Conservation (phyloP, 192 early-diverging fungal genomes). For the Mortierella hygrophila region DNA sequence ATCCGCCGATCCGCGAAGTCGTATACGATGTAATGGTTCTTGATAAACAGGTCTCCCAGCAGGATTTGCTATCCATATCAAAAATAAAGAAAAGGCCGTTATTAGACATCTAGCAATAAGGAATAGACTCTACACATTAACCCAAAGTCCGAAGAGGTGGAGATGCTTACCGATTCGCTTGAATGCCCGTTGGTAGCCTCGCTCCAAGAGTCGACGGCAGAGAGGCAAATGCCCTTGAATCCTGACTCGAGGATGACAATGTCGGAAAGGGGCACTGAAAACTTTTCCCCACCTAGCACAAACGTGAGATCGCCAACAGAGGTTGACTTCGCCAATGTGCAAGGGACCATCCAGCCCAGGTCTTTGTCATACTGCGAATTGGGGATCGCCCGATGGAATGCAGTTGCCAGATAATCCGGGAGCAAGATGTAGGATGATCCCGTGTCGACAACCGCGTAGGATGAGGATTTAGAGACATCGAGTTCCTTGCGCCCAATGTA, state of each 20-base stretch:
- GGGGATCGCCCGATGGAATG: conserved; percentile 44
- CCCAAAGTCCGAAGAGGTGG: conserved; percentile 51
- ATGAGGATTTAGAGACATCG: conserved; percentile 31
- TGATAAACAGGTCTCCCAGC: conserved; percentile 52
- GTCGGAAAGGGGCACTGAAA: conserved; percentile 41
- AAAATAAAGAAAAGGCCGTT: not conserved
- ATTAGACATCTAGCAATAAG: not conserved
- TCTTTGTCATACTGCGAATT: conserved; percentile 34
- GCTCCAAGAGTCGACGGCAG: conserved; percentile 46
- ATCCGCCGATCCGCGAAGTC: conserved; percentile 29
- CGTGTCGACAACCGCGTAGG: conserved; percentile 69
- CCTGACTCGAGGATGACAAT: conserved; percentile 40
- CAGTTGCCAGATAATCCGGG: conserved; percentile 45
- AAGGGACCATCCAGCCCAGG: conserved; percentile 47
- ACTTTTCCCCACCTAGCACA: conserved; percentile 31
- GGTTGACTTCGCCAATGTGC: conserved; percentile 37
- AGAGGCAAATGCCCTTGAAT: conserved; percentile 45
- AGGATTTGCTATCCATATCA: conserved; percentile 27
- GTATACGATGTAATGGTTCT: conserved; percentile 53
- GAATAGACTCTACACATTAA: not conserved
- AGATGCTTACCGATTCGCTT: conserved; percentile 35
- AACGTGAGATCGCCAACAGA: conserved; percentile 39
- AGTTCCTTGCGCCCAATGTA: conserved; percentile 41
- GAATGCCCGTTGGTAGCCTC: conserved; percentile 32
- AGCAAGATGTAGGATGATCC: conserved; percentile 69